Conservation (phyloP, 768 basidiomycete species). For the Calocybe gangraenosa region DNA sequence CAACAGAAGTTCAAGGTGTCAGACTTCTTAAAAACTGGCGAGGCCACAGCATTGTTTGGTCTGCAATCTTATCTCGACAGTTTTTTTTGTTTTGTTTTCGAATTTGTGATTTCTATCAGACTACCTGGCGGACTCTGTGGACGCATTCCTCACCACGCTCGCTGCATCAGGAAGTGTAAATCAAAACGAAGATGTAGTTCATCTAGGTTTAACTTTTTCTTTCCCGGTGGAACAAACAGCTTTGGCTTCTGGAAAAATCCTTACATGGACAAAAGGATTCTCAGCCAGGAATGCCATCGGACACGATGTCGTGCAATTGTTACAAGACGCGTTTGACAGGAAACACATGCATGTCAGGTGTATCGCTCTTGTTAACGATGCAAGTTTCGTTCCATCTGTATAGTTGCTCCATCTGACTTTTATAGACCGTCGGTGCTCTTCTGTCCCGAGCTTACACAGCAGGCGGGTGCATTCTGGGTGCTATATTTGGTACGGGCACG, state of each 20-base stretch:
- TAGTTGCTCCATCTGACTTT: constrained; percentile 1
- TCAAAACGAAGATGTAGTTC: constrained; percentile 31
- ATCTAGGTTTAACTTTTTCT: constrained; percentile 91
- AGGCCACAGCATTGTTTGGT: constrained; percentile 87
- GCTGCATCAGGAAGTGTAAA: constrained; percentile 41
- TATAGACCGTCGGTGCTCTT: constrained; percentile 91
- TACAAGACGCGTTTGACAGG: constrained; percentile 89
- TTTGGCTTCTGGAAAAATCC: constrained; percentile 80
- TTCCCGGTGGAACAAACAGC: constrained; percentile 98
- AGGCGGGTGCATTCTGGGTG: constrained; percentile 84
- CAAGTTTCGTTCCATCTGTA: constrained; percentile 30
- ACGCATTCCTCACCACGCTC: constrained; percentile 80
- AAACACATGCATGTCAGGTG: constrained; percentile 92
- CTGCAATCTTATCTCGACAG: constrained; percentile 10
- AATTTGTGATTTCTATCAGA: constrained; percentile 43
- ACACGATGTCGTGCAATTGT: constrained; percentile 81
- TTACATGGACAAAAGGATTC: constrained; percentile 97
- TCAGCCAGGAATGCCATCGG: constrained; percentile 87
- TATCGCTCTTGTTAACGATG: constrained; percentile 92
- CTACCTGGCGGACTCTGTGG: constrained; percentile 96
- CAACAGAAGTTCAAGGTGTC: constrained; percentile 98
- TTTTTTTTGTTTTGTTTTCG: constrained; percentile 1
- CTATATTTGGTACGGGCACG: constrained; percentile 97
- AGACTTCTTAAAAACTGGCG: constrained; percentile 88
- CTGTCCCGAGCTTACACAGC: constrained; percentile 91